Base-by-base conservation (phyloP, 2,329 filamentous ascomycete genomes). In the Huntiella bhutanensis region DNA sequence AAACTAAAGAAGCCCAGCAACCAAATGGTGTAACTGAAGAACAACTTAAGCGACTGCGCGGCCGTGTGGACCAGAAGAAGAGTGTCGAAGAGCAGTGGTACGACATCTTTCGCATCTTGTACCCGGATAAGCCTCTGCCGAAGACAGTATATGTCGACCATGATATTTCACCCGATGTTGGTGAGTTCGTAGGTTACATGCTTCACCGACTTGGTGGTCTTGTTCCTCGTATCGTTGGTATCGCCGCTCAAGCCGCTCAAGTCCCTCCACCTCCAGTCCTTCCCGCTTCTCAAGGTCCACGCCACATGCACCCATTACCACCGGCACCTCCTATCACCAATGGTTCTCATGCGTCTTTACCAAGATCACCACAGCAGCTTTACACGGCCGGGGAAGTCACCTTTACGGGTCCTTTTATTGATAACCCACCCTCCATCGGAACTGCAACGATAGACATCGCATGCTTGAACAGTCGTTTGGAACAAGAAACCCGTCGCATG, bases 21-120 rank as follows among this genome's bases (percentile, higher is more conserved):
- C 52, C 52, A 3, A 50, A 51, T 4, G 53, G 53, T 5, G 52
- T 54, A 22, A 51, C 51, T 0, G 51, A 53, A n/a, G 48, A 52
- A 5, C 52, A 54, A 16, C 52, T 52, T 0, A 50, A 51, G 8
- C 47, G 46, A 19, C 47, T 54, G 12, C 47, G 51, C 11, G 51
- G 51, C 3, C 46, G 50, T 0, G 53, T 52, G 6, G 53, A 51
- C 10, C 53, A 54, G 12, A 55, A 52, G 15, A 53, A 51, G 32
- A 46, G 36, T 8, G 49, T 45, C 22, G 51, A 37, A 33, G 51
- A 54, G 10, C 54, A 55, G 39, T 56, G 54, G 55, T 55, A 50
- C 13, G 48, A 50, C 5, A 53, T 55, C 5, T 56, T 49, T 44
- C 45, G 51, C 1, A 52, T 53, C 13, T 47, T 55, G 6, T 56